phyloP scores from a whole-genome alignment of 2,329 filamentous ascomycete genomes.

The Penicillium sp. region DNA sequence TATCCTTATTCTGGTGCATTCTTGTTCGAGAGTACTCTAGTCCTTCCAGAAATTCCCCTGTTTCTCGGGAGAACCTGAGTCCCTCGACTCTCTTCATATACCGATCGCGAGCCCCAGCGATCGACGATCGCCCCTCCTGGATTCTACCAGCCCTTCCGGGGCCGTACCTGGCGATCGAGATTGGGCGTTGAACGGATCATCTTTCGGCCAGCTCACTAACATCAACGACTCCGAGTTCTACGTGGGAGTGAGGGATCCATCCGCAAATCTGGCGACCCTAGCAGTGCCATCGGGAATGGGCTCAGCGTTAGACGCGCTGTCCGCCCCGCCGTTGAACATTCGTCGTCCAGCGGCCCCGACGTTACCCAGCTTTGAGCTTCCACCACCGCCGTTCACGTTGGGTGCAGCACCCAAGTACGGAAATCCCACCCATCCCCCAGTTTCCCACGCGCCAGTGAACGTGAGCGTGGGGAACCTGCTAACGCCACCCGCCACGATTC shows the following conservation, averaged over 20 bases:
- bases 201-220: slow-evolving; percentile 23
- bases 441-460: slow-evolving; percentile 45
- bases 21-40: not conserved
- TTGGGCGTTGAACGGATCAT: slow-evolving; percentile 44
- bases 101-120: slow-evolving; percentile 33
- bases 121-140: slow-evolving; percentile 48
- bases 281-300: slow-evolving; percentile 62
- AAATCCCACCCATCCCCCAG: slow-evolving; percentile 29
- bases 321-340: slow-evolving; percentile 65
- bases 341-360: slow-evolving; percentile 67
- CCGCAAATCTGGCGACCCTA: slow-evolving; percentile 62
- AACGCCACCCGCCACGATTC: slow-evolving; percentile 59
- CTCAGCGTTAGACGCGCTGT: slow-evolving; percentile 59
- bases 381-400: slow-evolving; percentile 54
- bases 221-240: slow-evolving; percentile 41
- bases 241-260: slow-evolving; percentile 36
- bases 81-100: slow-evolving; percentile 10
- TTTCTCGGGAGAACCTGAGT: slow-evolving; percentile 6
- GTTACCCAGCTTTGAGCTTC: slow-evolving; percentile 67
- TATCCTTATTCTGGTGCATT: not conserved
- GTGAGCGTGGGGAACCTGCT: slow-evolving; percentile 61
- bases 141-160: slow-evolving; percentile 48
- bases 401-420: slow-evolving; percentile 51
- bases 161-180: slow-evolving; percentile 48
- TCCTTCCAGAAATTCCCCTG: not conserved